A percentile compares a stretch with the other conserved stretches of the same genome.
Evolutionary conservation across 441 rosid genomes (phyloP).

Genomic region (Kokia cookei): DNA sequence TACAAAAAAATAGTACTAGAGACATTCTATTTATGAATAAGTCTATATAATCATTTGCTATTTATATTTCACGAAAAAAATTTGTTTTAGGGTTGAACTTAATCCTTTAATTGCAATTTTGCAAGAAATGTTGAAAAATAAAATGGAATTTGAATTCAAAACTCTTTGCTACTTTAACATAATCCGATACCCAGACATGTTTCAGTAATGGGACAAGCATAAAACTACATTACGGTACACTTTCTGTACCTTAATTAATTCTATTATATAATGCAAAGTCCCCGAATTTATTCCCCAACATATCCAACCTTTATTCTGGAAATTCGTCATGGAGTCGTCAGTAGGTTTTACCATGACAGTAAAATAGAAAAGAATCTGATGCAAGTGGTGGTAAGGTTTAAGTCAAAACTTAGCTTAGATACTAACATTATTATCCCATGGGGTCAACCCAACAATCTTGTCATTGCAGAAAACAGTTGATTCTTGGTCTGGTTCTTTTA

Average conservation of each 20-base stretch:
- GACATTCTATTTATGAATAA: too few relatives aligned
- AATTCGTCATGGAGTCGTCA: not conserved
- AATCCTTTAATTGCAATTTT: too few relatives aligned
- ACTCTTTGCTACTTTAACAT: too few relatives aligned
- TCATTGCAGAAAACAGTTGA: not conserved
- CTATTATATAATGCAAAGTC: constrained; percentile 14
- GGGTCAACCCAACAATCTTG: not conserved
- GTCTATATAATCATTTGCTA: too few relatives aligned
- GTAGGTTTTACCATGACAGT: constrained; percentile 4
- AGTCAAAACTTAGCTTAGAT: not conserved
- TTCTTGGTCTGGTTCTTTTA: not conserved
- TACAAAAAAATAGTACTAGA: too few relatives aligned
- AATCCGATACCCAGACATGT: too few relatives aligned
- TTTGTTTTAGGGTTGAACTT: too few relatives aligned
- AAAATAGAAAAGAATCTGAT: not conserved
- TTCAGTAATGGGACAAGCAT: too few relatives aligned
- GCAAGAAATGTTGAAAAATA: too few relatives aligned
- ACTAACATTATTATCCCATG: not conserved
- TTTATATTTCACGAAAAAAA: too few relatives aligned
- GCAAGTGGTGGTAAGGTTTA: not conserved
- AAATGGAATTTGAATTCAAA: too few relatives aligned
- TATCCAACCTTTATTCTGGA: constrained; percentile 5
- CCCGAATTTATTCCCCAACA: constrained; percentile 17
- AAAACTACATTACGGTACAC: not conserved
- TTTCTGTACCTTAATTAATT: constrained; percentile 6